phyloP scores from a whole-genome alignment of 306 rosid genomes.

The Ammopiptanthus mongolicus region DNA sequence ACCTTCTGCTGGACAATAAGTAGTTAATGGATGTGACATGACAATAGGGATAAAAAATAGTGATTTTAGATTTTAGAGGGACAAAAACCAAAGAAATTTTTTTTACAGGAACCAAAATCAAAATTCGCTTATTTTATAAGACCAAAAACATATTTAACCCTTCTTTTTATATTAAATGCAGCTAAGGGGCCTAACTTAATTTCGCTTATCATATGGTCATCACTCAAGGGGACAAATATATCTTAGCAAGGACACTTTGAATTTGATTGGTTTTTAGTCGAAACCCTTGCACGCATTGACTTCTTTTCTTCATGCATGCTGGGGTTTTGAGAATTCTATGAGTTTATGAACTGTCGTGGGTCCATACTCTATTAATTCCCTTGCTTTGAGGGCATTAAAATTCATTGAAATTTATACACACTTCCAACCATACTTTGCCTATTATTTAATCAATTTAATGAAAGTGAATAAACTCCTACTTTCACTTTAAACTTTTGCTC shows the following conservation, averaged over 20 bases:
- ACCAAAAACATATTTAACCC: too few species aligned
- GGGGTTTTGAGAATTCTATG: background rate
- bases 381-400: background rate
- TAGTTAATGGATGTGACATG: too few species aligned
- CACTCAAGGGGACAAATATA: background rate
- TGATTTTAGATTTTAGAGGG: too few species aligned
- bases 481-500: too few species aligned
- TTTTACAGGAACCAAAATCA: too few species aligned
- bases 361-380: slow-evolving; percentile 7
- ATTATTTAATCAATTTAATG: too few species aligned
- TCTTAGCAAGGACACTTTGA: background rate
- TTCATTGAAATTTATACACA: slow-evolving; percentile 6
- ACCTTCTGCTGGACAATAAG: too few species aligned
- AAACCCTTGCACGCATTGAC: background rate
- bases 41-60: too few species aligned
- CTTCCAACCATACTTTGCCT: background rate
- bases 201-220: background rate
- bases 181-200: background rate
- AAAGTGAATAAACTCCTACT: too few species aligned
- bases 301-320: background rate
- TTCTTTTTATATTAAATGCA: background rate
- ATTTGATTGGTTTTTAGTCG: background rate
- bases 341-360: background rate
- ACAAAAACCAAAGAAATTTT: too few species aligned
- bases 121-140: too few species aligned